Conservation (phyloP, 305 asterid genomes). For the Euphrasia arctica region DNA sequence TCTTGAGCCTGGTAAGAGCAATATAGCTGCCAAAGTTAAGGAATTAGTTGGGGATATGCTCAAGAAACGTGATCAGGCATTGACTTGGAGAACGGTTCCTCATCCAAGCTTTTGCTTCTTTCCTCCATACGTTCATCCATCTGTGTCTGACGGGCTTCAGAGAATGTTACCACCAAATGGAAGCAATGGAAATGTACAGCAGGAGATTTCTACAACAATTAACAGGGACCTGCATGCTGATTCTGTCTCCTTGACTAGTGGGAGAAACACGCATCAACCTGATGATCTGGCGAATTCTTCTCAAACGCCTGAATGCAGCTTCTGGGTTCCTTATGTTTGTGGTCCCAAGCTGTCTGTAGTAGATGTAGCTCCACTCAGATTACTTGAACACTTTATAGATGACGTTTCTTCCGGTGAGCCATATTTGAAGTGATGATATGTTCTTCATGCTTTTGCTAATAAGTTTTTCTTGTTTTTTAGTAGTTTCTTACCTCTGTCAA, state of each 20-base stretch:
- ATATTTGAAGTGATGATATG: slow-evolving; percentile 22
- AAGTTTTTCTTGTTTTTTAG: slow-evolving; percentile 26
- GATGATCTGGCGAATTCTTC: slow-evolving; percentile 37
- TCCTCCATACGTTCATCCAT: slow-evolving; percentile 67
- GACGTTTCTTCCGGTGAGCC: slow-evolving; percentile 79
- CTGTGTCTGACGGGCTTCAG: slow-evolving; percentile 49
- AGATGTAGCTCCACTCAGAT: slow-evolving; percentile 92
- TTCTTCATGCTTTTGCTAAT: slow-evolving; percentile 24
- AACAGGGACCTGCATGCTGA: neutral
- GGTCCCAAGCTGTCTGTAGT: slow-evolving; percentile 67
- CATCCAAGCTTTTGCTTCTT: slow-evolving; percentile 74
- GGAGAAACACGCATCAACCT: slow-evolving; percentile 21
- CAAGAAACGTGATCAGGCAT: slow-evolving; percentile 49
- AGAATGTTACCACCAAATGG: slow-evolving; percentile 35
- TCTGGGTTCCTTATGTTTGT: slow-evolving; percentile 68
- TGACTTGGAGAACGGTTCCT: slow-evolving; percentile 62
- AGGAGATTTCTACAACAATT: slow-evolving; percentile 28
- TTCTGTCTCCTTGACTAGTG: neutral
- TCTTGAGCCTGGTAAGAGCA: slow-evolving; percentile 72
- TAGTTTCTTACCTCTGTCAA: slow-evolving; percentile 26
- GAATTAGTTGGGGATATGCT: slow-evolving; percentile 62
- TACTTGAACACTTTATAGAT: slow-evolving; percentile 63
- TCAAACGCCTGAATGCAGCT: slow-evolving; percentile 33
- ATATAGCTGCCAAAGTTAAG: slow-evolving; percentile 61
- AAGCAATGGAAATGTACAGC: slow-evolving; percentile 34